Conservation (phyloP, 2,329 filamentous ascomycete genomes). For the Botrytis elliptica region DNA sequence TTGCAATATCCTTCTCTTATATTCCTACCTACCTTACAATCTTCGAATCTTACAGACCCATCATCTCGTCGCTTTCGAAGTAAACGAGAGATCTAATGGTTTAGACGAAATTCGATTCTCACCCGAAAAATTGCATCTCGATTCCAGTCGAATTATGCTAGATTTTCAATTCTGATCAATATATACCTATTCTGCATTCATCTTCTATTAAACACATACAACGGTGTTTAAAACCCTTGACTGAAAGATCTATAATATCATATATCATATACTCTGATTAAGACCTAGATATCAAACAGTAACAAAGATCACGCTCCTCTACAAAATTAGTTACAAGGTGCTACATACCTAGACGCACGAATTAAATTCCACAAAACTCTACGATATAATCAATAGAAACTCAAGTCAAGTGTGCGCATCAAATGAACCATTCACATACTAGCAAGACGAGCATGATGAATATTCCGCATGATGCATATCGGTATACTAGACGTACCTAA, state of each 20-base stretch:
- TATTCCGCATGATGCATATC: background rate
- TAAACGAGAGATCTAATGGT: background rate
- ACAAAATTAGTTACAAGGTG: background rate
- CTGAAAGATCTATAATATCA: background rate
- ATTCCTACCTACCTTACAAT: background rate
- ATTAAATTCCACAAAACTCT: background rate
- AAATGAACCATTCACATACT: background rate
- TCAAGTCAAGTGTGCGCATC: background rate
- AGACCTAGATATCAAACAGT: background rate
- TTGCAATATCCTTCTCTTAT: background rate
- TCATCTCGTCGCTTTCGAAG: background rate
- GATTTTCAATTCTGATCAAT: background rate
- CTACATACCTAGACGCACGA: background rate
- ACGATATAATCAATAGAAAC: background rate
- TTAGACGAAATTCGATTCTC: background rate
- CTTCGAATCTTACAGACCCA: background rate
- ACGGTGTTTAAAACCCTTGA: rapidly evolving
- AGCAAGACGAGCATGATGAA: rapidly evolving
- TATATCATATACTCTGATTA: no score
- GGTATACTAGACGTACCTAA: background rate
- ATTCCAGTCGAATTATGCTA: background rate
- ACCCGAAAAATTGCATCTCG: background rate
- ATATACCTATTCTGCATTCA: background rate
- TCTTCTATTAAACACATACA: background rate
- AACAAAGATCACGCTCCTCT: rapidly evolving